These are phyloP conservation scores for Aspergillus tubingensis DNA, from an alignment of 2,329 filamentous ascomycete species.

Conservation along the genomic window DNA sequence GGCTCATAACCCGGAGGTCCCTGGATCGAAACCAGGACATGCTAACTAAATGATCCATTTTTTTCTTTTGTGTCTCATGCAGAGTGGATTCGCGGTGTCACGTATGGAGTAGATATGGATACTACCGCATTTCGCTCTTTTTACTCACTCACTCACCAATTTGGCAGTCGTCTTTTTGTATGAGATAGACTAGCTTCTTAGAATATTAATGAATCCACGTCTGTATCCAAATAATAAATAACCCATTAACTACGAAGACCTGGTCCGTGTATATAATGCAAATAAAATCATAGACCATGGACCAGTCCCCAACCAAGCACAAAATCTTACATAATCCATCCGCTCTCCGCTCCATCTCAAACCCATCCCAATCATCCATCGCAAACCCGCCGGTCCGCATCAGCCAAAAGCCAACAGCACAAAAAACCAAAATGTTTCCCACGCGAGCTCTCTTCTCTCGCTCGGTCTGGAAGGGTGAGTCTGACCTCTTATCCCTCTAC, in stretches of 20 bases:
- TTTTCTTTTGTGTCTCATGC: neutral
- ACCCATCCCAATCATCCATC: constrained; percentile 6
- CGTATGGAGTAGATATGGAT: too few species aligned
- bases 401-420: constrained; percentile 23
- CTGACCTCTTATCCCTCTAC: neutral
- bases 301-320: neutral
- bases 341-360: neutral
- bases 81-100: too few species aligned
- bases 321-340: neutral
- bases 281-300: too few species aligned
- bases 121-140: too few species aligned
- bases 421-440: constrained; percentile 60
- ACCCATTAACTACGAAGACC: too few species aligned
- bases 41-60: constrained; percentile 8
- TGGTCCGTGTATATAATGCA: too few species aligned
- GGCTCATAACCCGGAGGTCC: constrained; percentile 51
- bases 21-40: constrained; percentile 34
- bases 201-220: fast-evolving
- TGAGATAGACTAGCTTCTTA: too few species aligned
- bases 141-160: too few species aligned
- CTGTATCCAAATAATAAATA: too few species aligned
- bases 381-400: constrained; percentile 15
- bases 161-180: too few species aligned
- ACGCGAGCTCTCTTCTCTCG: constrained; percentile 69
- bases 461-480: constrained; percentile 83